phyloP scores from a whole-genome alignment of 2,329 filamentous ascomycete species.

The Aspergillus hiratsukae region DNA sequence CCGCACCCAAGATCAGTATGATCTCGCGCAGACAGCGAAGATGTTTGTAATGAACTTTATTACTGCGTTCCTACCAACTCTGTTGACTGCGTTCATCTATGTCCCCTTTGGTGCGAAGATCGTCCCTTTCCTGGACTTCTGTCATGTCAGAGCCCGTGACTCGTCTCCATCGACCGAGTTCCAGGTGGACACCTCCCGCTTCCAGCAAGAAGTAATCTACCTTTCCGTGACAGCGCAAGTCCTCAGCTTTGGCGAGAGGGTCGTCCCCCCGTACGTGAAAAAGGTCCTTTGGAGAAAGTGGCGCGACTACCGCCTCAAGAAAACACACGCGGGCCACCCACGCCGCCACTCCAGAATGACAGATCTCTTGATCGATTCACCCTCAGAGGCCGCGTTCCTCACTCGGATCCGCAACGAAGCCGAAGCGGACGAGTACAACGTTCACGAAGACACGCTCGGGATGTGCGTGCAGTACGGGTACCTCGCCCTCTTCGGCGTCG shows the following conservation, averaged over 20 bases:
- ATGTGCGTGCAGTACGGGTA: slow-evolving; percentile 92
- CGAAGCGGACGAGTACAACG: slow-evolving; percentile 78
- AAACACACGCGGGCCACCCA: slow-evolving; percentile 29
- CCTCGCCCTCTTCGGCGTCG: slow-evolving; percentile 81
- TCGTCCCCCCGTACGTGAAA: slow-evolving; percentile 80
- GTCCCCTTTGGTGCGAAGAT: slow-evolving; percentile 84
- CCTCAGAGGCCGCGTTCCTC: slow-evolving; percentile 77
- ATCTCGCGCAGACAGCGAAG: slow-evolving; percentile 82
- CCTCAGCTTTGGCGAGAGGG: slow-evolving; percentile 79
- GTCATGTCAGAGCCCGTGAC: slow-evolving; percentile 53
- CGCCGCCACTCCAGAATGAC: slow-evolving; percentile 35
- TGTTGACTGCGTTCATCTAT: slow-evolving; percentile 90
- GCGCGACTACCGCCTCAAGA: slow-evolving; percentile 24
- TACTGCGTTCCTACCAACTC: slow-evolving; percentile 87
- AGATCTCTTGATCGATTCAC: slow-evolving; percentile 57
- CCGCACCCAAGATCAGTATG: slow-evolving; percentile 76
- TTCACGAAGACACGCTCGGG: slow-evolving; percentile 84
- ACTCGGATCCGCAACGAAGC: slow-evolving; percentile 77
- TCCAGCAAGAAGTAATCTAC: slow-evolving; percentile 90
- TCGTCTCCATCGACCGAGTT: slow-evolving; percentile 54
- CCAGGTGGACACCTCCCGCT: slow-evolving; percentile 73
- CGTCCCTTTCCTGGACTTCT: slow-evolving; percentile 80
- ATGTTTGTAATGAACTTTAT: slow-evolving; percentile 96
- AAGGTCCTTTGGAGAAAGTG: slow-evolving; percentile 73
- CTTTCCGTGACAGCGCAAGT: slow-evolving; percentile 92